A percentile compares a stretch with the other conserved stretches of the same genome.
Evolutionary conservation across 306 rosid genomes (phyloP).

Genomic region (Casuarina glauca): DNA sequence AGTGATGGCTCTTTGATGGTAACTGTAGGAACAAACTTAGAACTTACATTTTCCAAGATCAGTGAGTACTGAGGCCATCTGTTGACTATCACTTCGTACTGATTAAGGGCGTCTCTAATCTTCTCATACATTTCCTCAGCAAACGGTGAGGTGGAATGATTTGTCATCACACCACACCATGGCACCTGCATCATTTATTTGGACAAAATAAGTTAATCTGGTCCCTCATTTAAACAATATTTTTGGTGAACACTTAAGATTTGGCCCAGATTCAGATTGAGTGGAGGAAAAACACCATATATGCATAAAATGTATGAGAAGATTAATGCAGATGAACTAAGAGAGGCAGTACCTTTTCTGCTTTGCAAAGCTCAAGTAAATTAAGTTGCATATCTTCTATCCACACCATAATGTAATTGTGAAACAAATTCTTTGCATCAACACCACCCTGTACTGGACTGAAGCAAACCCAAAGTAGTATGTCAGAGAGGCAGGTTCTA

Average conservation of each 20-base stretch:
- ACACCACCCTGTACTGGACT: slow-evolving; percentile 84
- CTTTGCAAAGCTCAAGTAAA: slow-evolving; percentile 84
- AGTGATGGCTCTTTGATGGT: slow-evolving; percentile 9
- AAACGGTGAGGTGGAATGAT: slow-evolving; percentile 86
- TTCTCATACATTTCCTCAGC: slow-evolving; percentile 95
- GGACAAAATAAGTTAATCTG: slow-evolving; percentile 27
- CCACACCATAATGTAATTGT: slow-evolving; percentile 89
- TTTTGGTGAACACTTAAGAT: neutral
- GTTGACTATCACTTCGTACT: slow-evolving; percentile 78
- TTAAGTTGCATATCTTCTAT: slow-evolving; percentile 87
- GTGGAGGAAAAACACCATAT: neutral
- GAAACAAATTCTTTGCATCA: slow-evolving; percentile 79
- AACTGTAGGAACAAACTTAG: slow-evolving; percentile 9
- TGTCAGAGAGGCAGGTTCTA: slow-evolving; percentile 33
- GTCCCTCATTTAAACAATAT: neutral
- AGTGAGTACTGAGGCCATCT: slow-evolving; percentile 98
- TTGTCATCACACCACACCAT: slow-evolving; percentile 94
- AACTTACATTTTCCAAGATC: slow-evolving; percentile 79
- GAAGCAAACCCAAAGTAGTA: slow-evolving; percentile 23
- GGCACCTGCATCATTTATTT: slow-evolving; percentile 65
- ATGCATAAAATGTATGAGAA: neutral
- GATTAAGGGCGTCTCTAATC: slow-evolving; percentile 65
- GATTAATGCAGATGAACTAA: slow-evolving; percentile 12
- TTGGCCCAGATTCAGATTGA: neutral
- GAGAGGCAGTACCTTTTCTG: slow-evolving; percentile 71